Evolutionary conservation across 495 filamentous ascomycete genomes (phyloP).

Genomic region (Apodospora peruviana): DNA sequence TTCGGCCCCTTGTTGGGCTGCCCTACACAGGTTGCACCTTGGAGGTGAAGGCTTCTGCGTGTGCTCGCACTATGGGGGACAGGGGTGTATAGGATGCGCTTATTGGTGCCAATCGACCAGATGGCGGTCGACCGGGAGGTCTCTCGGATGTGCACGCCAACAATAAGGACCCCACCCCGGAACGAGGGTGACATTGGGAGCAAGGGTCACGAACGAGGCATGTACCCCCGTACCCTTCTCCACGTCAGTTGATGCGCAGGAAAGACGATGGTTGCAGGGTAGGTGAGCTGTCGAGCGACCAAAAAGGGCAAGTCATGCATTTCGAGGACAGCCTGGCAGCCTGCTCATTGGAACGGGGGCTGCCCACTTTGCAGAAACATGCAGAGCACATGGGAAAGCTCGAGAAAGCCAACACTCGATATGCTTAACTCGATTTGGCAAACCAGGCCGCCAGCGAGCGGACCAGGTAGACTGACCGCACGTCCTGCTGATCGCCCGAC

Average conservation of each 20-base stretch:
- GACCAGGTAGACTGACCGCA: slow-evolving; percentile 2
- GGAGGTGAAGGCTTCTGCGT: slow-evolving; percentile 17
- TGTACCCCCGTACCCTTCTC: slow-evolving; percentile 15
- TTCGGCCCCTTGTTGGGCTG: slow-evolving; percentile 20
- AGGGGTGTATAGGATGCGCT: slow-evolving; percentile 26
- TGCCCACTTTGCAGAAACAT: slow-evolving; percentile 19
- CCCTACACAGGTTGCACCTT: slow-evolving; percentile 13
- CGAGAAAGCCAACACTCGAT: slow-evolving; percentile 9
- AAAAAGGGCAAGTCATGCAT: slow-evolving; percentile 31
- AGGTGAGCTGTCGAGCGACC: slow-evolving; percentile 26
- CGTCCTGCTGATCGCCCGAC: slow-evolving; percentile 11
- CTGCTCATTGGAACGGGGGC: slow-evolving; percentile 25
- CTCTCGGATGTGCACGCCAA: slow-evolving; percentile 27
- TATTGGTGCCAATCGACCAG: slow-evolving; percentile 36
- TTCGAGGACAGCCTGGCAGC: slow-evolving; percentile 16
- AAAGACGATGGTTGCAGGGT: slow-evolving; percentile 27
- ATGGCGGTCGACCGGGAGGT: slow-evolving; percentile 36
- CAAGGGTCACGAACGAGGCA: slow-evolving; percentile 6
- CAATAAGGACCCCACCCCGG: slow-evolving; percentile 26
- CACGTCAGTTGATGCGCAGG: slow-evolving; percentile 21
- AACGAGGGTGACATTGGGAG: slow-evolving; percentile 20
- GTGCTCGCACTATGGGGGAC: slow-evolving; percentile 20
- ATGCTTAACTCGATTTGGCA: slow-evolving; percentile 17
- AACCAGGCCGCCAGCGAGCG: slow-evolving; percentile 8
- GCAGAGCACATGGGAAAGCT: slow-evolving; percentile 21